These are phyloP conservation scores for Albophoma yamanashiensis DNA, from an alignment of 2,329 filamentous ascomycete genomes.

Conservation along the genomic window DNA sequence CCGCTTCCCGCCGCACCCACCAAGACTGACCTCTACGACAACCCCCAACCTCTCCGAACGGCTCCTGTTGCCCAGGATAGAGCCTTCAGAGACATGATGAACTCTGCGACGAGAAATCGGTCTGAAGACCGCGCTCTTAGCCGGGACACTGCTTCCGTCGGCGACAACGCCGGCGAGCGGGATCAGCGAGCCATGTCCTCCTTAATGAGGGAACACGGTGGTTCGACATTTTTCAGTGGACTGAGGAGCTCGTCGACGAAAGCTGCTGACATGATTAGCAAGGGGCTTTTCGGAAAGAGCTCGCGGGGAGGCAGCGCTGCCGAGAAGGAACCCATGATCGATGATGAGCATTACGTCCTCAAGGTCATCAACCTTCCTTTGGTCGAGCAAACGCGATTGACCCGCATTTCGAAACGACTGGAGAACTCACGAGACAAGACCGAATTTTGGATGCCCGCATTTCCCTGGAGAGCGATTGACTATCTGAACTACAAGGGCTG, in stretches of 20 bases:
- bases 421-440: constrained; percentile 89
- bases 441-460: constrained; percentile 96
- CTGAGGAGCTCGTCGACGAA: constrained; percentile 62
- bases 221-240: constrained; percentile 58
- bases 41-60: constrained; percentile 38
- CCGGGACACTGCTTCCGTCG: constrained; percentile 31
- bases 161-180: constrained; percentile 34
- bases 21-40: constrained; percentile 17
- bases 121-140: constrained; percentile 55
- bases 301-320: constrained; percentile 59
- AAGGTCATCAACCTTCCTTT: constrained; percentile 80
- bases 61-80: constrained; percentile 56
- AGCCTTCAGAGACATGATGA: constrained; percentile 57
- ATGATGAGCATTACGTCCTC: constrained; percentile 74
- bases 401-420: constrained; percentile 80
- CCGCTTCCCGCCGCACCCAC: constrained; percentile 11
- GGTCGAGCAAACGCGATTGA: constrained; percentile 80
- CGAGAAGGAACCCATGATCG: constrained; percentile 54
- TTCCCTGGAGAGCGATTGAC: constrained; percentile 92
- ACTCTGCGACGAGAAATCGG: constrained; percentile 54
- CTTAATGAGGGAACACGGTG: constrained; percentile 51
- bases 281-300: constrained; percentile 72
- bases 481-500: constrained; percentile 92
- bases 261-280: constrained; percentile 72
- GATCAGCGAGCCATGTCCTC: constrained; percentile 35